Percentiles rank a stretch among this genome's conserved stretches.
Conservation (phyloP, 805 yeast species). For the Wickerhamiella alocasiicola region DNA sequence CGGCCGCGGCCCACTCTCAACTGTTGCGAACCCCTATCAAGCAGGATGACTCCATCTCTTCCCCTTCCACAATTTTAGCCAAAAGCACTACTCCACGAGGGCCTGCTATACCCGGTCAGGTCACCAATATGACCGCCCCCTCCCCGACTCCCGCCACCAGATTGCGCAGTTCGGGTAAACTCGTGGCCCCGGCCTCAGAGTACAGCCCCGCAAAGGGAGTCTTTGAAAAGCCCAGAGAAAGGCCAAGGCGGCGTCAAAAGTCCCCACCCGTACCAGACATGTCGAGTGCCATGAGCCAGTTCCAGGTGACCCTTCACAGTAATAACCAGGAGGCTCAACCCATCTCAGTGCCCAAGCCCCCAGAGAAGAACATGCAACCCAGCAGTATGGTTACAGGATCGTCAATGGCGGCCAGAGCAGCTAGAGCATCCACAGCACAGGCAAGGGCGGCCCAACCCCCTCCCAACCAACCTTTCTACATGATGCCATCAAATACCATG, state of each 20-base stretch:
- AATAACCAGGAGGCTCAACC: slow-evolving; percentile 5
- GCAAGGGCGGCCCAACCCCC: neutral
- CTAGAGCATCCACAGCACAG: slow-evolving; percentile 4
- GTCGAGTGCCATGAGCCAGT: slow-evolving; percentile 24
- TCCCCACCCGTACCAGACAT: slow-evolving; percentile 20
- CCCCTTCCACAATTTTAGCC: slow-evolving; percentile 20
- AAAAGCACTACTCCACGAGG: slow-evolving; percentile 4
- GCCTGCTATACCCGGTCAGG: neutral
- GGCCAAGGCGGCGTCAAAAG: neutral
- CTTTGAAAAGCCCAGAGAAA: slow-evolving; percentile 12
- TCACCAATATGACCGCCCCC: slow-evolving; percentile 6
- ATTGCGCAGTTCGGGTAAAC: slow-evolving; percentile 19
- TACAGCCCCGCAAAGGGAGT: slow-evolving; percentile 26
- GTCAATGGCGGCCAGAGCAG: slow-evolving; percentile 6
- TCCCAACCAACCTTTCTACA: slow-evolving; percentile 2
- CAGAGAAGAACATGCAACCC: slow-evolving; percentile 11
- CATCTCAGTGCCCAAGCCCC: slow-evolving; percentile 9
- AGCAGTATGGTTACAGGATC: slow-evolving; percentile 1
- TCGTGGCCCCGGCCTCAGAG: slow-evolving; percentile 25
- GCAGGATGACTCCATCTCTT: slow-evolving; percentile 4
- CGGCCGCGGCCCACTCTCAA: slow-evolving; percentile 10
- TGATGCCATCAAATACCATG: neutral
- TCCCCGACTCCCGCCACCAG: slow-evolving; percentile 27
- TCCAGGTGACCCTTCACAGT: slow-evolving; percentile 24
- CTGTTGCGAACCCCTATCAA: slow-evolving; percentile 2